Conservation (phyloP, 2,329 filamentous ascomycete genomes). For the Byssochlamys sp. region DNA sequence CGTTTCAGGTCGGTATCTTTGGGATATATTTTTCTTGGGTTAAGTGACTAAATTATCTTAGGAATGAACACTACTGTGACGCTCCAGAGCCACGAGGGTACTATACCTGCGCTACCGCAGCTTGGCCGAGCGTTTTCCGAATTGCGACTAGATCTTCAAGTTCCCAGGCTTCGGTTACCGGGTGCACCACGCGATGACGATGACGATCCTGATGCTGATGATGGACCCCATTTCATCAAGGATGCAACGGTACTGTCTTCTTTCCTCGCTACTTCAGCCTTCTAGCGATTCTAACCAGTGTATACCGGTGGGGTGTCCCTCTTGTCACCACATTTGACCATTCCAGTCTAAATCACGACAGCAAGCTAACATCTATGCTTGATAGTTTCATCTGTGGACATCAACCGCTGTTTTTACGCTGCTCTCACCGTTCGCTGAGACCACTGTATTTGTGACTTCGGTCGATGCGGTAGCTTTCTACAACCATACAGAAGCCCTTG, state of each 20-base stretch:
- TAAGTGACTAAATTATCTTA: slow-evolving; percentile 15
- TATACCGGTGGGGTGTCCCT: slow-evolving; percentile 3
- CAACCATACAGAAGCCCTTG: slow-evolving; percentile 67
- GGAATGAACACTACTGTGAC: slow-evolving; percentile 73
- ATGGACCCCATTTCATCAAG: slow-evolving; percentile 62
- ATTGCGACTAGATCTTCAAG: slow-evolving; percentile 60
- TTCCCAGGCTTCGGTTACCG: slow-evolving; percentile 57
- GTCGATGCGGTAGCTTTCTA: slow-evolving; percentile 81
- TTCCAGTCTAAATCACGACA: background rate
- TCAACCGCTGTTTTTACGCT: slow-evolving; percentile 79
- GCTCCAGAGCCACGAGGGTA: slow-evolving; percentile 59
- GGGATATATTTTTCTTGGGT: background rate
- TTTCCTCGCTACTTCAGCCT: slow-evolving; percentile 11
- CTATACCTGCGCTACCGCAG: slow-evolving; percentile 62
- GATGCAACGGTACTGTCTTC: slow-evolving; percentile 54
- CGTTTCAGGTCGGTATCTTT: slow-evolving; percentile 54
- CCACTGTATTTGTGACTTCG: slow-evolving; percentile 65
- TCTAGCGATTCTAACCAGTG: slow-evolving; percentile 5
- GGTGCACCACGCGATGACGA: slow-evolving; percentile 33
- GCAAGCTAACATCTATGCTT: slow-evolving; percentile 8
- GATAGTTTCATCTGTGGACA: slow-evolving; percentile 63
- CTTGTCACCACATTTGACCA: slow-evolving; percentile 17
- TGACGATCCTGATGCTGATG: slow-evolving; percentile 31
- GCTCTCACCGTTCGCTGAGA: slow-evolving; percentile 63
- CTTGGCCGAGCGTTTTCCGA: slow-evolving; percentile 64